Conservation (phyloP, 768 basidiomycete species). For the Lentinula edodes region DNA sequence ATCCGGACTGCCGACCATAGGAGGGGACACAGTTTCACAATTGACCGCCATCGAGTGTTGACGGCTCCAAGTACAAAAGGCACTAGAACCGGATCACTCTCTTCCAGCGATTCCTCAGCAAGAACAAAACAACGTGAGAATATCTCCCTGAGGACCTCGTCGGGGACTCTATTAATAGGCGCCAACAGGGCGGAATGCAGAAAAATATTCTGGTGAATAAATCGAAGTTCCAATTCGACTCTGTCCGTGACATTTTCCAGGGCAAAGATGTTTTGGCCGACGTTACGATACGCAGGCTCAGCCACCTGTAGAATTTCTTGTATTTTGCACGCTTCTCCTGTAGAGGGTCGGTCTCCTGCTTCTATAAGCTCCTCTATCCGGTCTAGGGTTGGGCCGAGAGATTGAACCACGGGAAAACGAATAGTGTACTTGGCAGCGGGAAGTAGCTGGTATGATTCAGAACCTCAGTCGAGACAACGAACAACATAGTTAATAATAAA, state of each 20-base stretch:
- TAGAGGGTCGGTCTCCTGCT: not conserved
- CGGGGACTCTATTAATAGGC: not conserved
- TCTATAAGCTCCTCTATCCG: not conserved
- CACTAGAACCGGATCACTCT: not conserved
- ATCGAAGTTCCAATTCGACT: not conserved
- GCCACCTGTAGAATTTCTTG: not conserved
- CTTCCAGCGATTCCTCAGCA: not conserved
- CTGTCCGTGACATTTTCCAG: not conserved
- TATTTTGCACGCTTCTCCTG: not conserved
- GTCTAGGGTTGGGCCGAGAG: not conserved
- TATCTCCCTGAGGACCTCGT: not conserved
- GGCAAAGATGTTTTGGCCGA: not conserved
- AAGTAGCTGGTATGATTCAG: not conserved
- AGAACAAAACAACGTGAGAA: not conserved
- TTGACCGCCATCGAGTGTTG: not conserved
- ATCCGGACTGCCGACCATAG: not conserved
- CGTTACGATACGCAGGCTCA: not conserved
- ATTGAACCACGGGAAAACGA: not conserved
- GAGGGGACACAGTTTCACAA: not conserved
- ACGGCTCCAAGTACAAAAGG: not conserved
- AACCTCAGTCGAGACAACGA: no score
- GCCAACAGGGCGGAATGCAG: not conserved
- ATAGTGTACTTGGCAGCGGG: not conserved
- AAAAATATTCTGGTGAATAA: not conserved
- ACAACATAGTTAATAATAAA: no score